Evolutionary conservation across 2,329 filamentous ascomycete genomes (phyloP).

Genomic region (Phaeophleospora eucalypticola): DNA sequence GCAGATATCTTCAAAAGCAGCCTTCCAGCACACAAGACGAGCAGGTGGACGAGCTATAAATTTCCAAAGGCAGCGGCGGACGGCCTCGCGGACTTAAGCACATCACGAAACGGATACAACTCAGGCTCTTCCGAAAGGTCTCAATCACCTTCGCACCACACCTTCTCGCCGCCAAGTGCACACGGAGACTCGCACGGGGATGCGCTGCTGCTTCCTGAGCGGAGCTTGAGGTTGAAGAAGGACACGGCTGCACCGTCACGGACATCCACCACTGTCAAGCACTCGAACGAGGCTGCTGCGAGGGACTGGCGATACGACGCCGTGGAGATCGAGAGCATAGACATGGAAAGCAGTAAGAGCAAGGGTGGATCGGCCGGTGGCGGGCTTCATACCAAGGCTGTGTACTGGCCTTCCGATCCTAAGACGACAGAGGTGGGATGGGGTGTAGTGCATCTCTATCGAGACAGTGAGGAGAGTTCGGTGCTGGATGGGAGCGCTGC

Average conservation of each 20-base stretch:
- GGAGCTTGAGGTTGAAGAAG: slow-evolving; percentile 35
- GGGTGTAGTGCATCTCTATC: slow-evolving; percentile 91
- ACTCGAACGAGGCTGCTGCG: slow-evolving; percentile 48
- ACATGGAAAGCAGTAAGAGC: slow-evolving; percentile 53
- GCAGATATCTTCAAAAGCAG: slow-evolving; percentile 45
- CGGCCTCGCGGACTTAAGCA: not conserved
- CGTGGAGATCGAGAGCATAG: slow-evolving; percentile 76
- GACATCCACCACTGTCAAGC: slow-evolving; percentile 29
- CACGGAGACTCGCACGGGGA: slow-evolving; percentile 31
- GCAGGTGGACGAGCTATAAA: slow-evolving; percentile 33
- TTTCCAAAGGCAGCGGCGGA: slow-evolving; percentile 14
- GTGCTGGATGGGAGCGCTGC: slow-evolving; percentile 50
- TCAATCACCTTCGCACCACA: slow-evolving; percentile 9
- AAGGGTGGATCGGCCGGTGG: slow-evolving; percentile 37
- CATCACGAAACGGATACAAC: not conserved
- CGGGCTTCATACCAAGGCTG: slow-evolving; percentile 72
- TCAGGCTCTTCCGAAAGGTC: slow-evolving; percentile 14
- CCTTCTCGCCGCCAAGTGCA: slow-evolving; percentile 15
- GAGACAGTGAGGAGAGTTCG: slow-evolving; percentile 72
- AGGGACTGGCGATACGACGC: slow-evolving; percentile 77
- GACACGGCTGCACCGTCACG: slow-evolving; percentile 32
- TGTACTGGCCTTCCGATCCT: slow-evolving; percentile 66
- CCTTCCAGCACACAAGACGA: slow-evolving; percentile 41
- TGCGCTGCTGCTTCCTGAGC: slow-evolving; percentile 34
- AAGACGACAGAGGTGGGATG: slow-evolving; percentile 76